Evolutionary conservation across 305 asterid genomes (phyloP).

Genomic region (Solanum hybrid): DNA sequence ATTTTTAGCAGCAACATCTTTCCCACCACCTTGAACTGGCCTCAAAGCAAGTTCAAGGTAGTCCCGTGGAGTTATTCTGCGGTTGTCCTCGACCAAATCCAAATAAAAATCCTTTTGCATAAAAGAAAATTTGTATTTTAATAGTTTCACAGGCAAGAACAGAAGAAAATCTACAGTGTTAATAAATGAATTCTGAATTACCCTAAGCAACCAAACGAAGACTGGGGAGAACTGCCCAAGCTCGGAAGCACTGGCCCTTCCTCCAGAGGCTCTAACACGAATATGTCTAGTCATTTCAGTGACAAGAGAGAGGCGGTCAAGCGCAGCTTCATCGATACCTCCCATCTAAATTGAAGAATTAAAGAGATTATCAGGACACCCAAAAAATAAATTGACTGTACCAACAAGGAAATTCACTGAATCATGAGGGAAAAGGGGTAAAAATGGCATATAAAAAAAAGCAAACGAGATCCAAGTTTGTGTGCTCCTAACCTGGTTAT

Average conservation of each 20-base stretch:
- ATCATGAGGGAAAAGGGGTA: not conserved
- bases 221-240: slow-evolving; percentile 93
- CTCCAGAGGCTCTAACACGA: slow-evolving; percentile 87
- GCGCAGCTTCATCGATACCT: slow-evolving; percentile 96
- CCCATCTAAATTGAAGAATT: slow-evolving; percentile 62
- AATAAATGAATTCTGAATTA: slow-evolving; percentile 19
- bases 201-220: slow-evolving; percentile 97
- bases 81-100: slow-evolving; percentile 76
- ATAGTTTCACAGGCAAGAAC: slow-evolving; percentile 7
- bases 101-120: slow-evolving; percentile 76
- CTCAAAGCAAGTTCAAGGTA: slow-evolving; percentile 91
- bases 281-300: slow-evolving; percentile 99
- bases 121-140: not conserved
- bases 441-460: not conserved
- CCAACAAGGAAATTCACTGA: not conserved
- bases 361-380: not conserved
- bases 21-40: slow-evolving; percentile 66
- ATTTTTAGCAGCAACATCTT: slow-evolving; percentile 79
- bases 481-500: slow-evolving; percentile 68
- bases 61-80: slow-evolving; percentile 93
- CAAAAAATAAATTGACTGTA: not conserved
- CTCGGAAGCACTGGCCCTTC: slow-evolving; percentile 76
- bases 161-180: not conserved
- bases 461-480: not conserved
- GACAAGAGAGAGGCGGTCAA: slow-evolving; percentile 93